Evolutionary conservation across 2,329 filamentous ascomycete species (phyloP), one percentile per base, ranked within the genome.

Genomic region (Dactylellina cionopaga): DNA sequence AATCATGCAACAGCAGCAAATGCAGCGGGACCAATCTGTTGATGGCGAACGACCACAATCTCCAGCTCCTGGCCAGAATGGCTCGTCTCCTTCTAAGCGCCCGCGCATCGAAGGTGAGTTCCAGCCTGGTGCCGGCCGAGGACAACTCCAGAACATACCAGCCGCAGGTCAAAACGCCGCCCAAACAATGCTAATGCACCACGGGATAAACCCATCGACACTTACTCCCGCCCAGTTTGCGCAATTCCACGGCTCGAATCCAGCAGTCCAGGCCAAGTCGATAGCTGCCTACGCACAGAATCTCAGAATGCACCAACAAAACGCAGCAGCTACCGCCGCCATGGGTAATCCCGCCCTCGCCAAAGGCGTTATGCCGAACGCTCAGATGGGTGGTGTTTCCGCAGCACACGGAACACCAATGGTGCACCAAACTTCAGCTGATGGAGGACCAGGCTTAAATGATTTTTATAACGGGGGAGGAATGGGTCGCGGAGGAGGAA

Each of bases 221-320:
- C 86, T 96, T 83, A 90, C 88, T 79, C 85, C 86, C 79, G 86
- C 90, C 79, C 90, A 95, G 83, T 90, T 96, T 81, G 87, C 89
- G 81, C 82, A 83, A 76, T 85, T 88, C 80, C 83, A 81, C 78
- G 64, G 65, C 11, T 74, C 76, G 41, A 75, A 76, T 65, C 85
- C 86, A 68, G 84, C 84, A 75, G 85, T 88, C 75, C 91, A 94
- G 83, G 86, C 89, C 79, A 96, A 96, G 84, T 90, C 89, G 78
- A 90, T 96, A 80, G 89, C 92, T 81, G 89, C 91, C 80, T 96
- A 96, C 85, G 88, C 91, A 80, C 88, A 92, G 81, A 91, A 89
- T 81, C 86, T 96, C 80, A 88, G 90, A 81, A 88, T 92, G 81
- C 90, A 94, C 81, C 80, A 90, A 90, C 81, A 83, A 83, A 82